Conservation (phyloP, 106 monocot genomes). For the Apostasia ramifera region DNA sequence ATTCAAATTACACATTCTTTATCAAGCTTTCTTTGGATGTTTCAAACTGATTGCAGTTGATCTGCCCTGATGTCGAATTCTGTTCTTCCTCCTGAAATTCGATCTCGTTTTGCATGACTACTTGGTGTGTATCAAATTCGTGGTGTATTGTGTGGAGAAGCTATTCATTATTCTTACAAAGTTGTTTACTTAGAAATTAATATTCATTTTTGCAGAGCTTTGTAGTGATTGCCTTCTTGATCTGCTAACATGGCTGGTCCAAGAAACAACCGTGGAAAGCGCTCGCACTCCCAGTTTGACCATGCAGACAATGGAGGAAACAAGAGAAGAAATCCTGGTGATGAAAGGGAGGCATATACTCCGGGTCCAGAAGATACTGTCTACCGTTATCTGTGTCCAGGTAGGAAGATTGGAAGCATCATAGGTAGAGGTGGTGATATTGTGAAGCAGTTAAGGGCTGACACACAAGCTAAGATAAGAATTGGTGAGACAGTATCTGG, state of each 20-base stretch:
- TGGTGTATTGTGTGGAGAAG: too few relatives aligned
- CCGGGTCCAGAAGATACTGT: constrained; percentile 89
- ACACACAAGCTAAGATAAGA: constrained; percentile 76
- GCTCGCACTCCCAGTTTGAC: constrained; percentile 56
- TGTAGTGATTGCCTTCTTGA: too few relatives aligned
- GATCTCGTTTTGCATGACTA: too few relatives aligned
- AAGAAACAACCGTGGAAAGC: constrained; percentile 73
- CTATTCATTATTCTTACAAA: too few relatives aligned
- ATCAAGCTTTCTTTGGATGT: too few relatives aligned
- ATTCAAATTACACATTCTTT: too few relatives aligned
- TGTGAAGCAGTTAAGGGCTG: constrained; percentile 87
- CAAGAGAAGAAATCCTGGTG: constrained; percentile 84
- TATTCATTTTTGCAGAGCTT: too few relatives aligned
- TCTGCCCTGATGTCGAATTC: too few relatives aligned
- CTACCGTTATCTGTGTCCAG: constrained; percentile 76
- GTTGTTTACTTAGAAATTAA: too few relatives aligned
- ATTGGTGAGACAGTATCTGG: constrained; percentile 76
- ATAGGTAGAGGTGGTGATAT: constrained; percentile 97
- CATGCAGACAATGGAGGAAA: constrained; percentile 67
- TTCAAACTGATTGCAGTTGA: too few relatives aligned
- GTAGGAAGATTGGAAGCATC: constrained; percentile 80
- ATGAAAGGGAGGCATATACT: constrained; percentile 60
- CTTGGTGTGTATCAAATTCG: too few relatives aligned
- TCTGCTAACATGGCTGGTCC: constrained; percentile 60
- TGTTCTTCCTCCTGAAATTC: too few relatives aligned